Percentiles rank a stretch among this genome's conserved stretches.
phyloP scores from a whole-genome alignment of 257 asterid species.

The Solanum verrucosum region DNA sequence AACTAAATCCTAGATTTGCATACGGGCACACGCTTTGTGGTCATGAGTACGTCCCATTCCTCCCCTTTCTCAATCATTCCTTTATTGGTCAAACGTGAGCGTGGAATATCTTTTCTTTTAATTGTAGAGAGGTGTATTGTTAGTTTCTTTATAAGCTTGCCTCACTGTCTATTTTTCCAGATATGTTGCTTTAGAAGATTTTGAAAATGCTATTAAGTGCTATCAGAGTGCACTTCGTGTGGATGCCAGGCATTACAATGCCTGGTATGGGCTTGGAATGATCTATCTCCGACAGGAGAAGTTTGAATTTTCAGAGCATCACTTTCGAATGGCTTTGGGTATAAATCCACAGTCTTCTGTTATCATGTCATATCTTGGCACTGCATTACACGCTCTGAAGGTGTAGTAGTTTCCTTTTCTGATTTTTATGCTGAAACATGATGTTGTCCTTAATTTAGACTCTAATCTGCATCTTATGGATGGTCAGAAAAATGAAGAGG shows the following conservation, averaged over 20 bases:
- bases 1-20: conserved; percentile 77
- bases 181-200: conserved; percentile 85
- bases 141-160: conserved; percentile 1
- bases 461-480: neutral
- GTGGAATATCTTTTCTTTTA: neutral
- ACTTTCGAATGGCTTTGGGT: conserved; percentile 77
- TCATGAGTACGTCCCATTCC: conserved; percentile 62
- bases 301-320: conserved; percentile 88
- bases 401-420: conserved; percentile 26
- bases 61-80: neutral
- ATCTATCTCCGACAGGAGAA: conserved; percentile 89
- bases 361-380: conserved; percentile 89
- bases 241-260: conserved; percentile 90
- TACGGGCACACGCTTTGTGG: conserved; percentile 92
- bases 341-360: conserved; percentile 89
- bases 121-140: neutral
- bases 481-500: conserved; percentile 66
- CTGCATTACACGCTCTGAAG: conserved; percentile 80
- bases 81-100: neutral
- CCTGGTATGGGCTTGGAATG: conserved; percentile 99
- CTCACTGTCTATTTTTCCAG: conserved; percentile 29
- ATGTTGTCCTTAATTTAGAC: neutral
- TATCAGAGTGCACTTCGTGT: conserved; percentile 77
- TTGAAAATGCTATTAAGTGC: conserved; percentile 76
- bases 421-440: neutral